Base-by-base conservation (phyloP, 768 basidiomycete species). In the Psilocybe cyanescens region DNA sequence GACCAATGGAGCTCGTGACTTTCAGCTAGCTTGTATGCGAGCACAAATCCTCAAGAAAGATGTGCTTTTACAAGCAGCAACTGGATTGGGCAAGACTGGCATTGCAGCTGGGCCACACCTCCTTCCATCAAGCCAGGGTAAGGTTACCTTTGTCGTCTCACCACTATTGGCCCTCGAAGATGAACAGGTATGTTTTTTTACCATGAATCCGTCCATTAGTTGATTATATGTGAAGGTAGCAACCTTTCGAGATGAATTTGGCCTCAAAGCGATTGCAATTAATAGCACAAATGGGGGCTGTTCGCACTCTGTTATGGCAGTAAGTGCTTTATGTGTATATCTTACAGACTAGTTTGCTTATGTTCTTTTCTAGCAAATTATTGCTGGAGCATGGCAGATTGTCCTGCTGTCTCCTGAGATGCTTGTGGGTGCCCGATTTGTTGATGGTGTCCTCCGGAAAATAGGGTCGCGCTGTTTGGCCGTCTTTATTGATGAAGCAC, bases 101-200 rank as follows among this genome's bases (percentile, higher is more conserved):
- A 67, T 81, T 33, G 78, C 74, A 3, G 78, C 78, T 8, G 79
- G 73, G 0, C 79, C 79, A 1, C 74, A 79, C 57, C 53, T 70
- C 0, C 73, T 70, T 31, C 61, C 64, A 35, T 35, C 33, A 35
- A 35, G 9, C 9, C 62, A 31, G 31, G 73, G 71, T 0, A 73
- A 70, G 59, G 67, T 76, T 0, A 76, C 78, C 0, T 57, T 81
- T 7, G 67, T 80, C 63, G 69, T 81, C 0, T 78, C 76, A 11
- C 79, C 79, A 2, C 61, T 81, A 0, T 64, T 79, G 2, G 73
- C 75, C 0, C 72, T 81, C 0, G 45, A 81, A 31, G 74, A 78
- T 0, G 77, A 81, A 57, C 65, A 64, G 57, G 65, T 67, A 11
- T 62, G 64, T 61, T 19, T 19, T 19, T 39, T 17, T 47, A 14